These are phyloP conservation scores for Combretum micranthum DNA, from an alignment of 345 rosid species.

Conservation along the genomic window DNA sequence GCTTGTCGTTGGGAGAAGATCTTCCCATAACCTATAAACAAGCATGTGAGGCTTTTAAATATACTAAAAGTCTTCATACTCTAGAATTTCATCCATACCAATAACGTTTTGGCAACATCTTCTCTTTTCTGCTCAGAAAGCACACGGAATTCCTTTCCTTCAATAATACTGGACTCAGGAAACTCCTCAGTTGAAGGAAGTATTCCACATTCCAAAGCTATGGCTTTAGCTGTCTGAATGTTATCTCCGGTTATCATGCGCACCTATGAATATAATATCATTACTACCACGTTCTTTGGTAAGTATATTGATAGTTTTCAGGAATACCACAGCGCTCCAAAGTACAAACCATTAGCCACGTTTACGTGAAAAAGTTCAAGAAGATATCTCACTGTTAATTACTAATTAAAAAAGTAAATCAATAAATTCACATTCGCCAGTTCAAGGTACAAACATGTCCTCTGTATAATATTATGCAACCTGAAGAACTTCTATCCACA, in stretches of 20 bases:
- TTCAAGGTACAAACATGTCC: no score
- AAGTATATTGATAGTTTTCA: neutral
- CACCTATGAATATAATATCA: slow-evolving; percentile 40
- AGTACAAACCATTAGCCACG: no score
- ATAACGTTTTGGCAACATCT: slow-evolving; percentile 51
- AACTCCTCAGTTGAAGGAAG: slow-evolving; percentile 44
- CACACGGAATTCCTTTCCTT: slow-evolving; percentile 76
- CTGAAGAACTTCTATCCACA: no score
- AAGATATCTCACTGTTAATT: no score
- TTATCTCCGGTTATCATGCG: slow-evolving; percentile 99
- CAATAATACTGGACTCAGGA: slow-evolving; percentile 60
- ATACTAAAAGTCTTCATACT: no score
- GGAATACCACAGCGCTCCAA: neutral
- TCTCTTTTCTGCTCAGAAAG: slow-evolving; percentile 76
- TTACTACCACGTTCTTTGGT: neutral
- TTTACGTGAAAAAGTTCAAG: no score
- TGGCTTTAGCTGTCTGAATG: slow-evolving; percentile 91
- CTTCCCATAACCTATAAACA: slow-evolving; percentile 88
- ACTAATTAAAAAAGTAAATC: no score
- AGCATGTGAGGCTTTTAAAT: neutral
- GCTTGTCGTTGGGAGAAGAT: slow-evolving; percentile 94
- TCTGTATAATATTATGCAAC: no score
- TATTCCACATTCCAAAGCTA: slow-evolving; percentile 95
- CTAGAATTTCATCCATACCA: slow-evolving; percentile 28
- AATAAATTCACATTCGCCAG: no score